Conservation (phyloP, 805 yeast genomes). For the Vanderwaltozyma polyspora region DNA sequence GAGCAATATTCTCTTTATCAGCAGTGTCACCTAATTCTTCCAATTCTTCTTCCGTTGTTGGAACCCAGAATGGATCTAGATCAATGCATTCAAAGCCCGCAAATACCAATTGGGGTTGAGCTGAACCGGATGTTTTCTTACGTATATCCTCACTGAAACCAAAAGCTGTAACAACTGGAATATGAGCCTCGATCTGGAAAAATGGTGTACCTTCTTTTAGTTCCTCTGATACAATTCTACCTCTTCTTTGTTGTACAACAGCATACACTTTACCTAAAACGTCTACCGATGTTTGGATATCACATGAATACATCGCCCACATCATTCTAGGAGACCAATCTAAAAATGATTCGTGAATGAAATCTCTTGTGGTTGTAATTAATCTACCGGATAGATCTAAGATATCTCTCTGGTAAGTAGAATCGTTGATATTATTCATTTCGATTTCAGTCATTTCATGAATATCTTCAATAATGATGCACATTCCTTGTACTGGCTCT, state of each 20-base stretch:
- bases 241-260: constrained; percentile 82
- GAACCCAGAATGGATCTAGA: constrained; percentile 98
- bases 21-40: constrained; percentile 90
- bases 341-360: constrained; percentile 57
- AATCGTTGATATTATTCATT: constrained; percentile 12
- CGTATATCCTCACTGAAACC: constrained; percentile 94
- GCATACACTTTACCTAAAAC: constrained; percentile 92
- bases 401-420: constrained; percentile 22
- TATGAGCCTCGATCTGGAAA: constrained; percentile 69
- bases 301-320: constrained; percentile 90
- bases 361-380: constrained; percentile 60
- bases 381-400: constrained; percentile 58
- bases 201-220: constrained; percentile 98
- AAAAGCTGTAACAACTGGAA: constrained; percentile 93
- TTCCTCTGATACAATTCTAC: constrained; percentile 79
- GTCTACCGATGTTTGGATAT: constrained; percentile 89
- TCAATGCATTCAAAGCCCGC: constrained; percentile 80
- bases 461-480: constrained; percentile 39
- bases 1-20: constrained; percentile 83
- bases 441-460: constrained; percentile 24
- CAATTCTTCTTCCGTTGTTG: constrained; percentile 90
- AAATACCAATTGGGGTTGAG: constrained; percentile 89
- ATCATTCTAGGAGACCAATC: constrained; percentile 82
- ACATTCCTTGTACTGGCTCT: constrained; percentile 79
- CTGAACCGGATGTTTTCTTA: constrained; percentile 91